A percentile compares a stretch with the other conserved stretches of the same genome.
These are phyloP conservation scores for Cicer yamashitae DNA, from an alignment of 306 rosid species.

Conservation along the genomic window DNA sequence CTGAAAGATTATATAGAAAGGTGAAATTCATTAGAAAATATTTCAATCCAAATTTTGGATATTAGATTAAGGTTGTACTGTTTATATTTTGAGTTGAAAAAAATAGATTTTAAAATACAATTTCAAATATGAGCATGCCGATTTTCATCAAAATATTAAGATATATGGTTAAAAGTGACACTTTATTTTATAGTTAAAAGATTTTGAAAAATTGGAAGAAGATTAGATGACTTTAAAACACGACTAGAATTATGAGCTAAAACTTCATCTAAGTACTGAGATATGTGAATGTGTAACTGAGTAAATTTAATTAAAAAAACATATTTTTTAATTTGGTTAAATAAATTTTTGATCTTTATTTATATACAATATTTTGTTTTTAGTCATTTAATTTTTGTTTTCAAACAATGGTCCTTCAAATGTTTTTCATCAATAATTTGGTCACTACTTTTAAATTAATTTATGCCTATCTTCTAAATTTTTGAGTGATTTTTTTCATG, in stretches of 20 bases:
- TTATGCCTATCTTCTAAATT: no score
- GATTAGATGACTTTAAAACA: no score
- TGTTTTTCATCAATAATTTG: no score
- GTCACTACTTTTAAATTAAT: no score
- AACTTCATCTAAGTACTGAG: not conserved
- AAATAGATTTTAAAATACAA: not conserved
- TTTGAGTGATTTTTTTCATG: no score
- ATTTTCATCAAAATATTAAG: not conserved
- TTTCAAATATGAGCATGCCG: not conserved
- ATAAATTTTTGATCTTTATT: no score
- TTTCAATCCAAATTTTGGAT: not conserved
- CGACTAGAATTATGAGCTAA: not conserved
- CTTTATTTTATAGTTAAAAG: not conserved
- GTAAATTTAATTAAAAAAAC: not conserved
- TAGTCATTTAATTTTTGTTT: no score
- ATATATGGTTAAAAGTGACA: not conserved
- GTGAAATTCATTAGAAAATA: conserved; percentile 2
- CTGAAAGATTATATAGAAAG: conserved; percentile 50
- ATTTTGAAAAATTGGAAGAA: not conserved
- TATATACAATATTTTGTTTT: no score
- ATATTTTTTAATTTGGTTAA: no score
- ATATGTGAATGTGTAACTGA: not conserved
- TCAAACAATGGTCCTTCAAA: no score
- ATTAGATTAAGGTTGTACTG: not conserved
- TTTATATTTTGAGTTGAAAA: not conserved